These are phyloP conservation scores for Prunus mongolica DNA, from an alignment of 306 rosid genomes.

Conservation along the genomic window DNA sequence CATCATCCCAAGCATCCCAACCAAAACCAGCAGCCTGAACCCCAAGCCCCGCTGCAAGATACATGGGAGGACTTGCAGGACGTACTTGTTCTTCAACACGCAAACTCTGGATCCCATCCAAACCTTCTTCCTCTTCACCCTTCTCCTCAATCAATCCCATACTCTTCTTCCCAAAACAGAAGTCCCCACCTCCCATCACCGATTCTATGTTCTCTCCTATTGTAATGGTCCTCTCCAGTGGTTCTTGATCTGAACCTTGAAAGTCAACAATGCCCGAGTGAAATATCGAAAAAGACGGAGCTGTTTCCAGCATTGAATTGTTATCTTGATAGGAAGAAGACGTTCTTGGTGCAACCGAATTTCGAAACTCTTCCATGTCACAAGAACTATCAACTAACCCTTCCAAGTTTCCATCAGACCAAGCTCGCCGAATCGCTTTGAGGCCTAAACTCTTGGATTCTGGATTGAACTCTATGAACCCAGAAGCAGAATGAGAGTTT, in stretches of 20 bases:
- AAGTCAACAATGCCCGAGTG: conserved; percentile 11
- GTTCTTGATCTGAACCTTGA: conserved; percentile 18
- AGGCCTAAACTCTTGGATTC: neutral
- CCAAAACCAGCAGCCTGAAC: conserved; percentile 33
- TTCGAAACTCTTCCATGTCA: conserved; percentile 27
- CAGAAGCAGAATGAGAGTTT: neutral
- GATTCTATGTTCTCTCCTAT: conserved; percentile 28
- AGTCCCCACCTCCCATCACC: conserved; percentile 30
- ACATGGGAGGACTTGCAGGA: conserved; percentile 62
- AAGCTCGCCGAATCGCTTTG: neutral
- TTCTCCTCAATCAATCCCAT: conserved; percentile 66
- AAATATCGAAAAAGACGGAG: conserved; percentile 66
- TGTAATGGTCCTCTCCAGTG: conserved; percentile 31
- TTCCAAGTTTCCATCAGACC: conserved; percentile 9
- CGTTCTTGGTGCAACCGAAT: conserved; percentile 7
- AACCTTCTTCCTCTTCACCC: conserved; percentile 39
- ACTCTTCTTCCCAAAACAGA: conserved; percentile 36
- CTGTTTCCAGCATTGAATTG: conserved; percentile 33
- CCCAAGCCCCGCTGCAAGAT: conserved; percentile 68
- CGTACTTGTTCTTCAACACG: conserved; percentile 30
- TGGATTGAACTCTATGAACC: conserved; percentile 6
- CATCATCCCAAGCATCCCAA: conserved; percentile 19
- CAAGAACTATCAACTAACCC: conserved; percentile 2
- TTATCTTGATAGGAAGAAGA: conserved; percentile 2
- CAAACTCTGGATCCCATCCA: conserved; percentile 20